Base-by-base conservation (phyloP, 2,329 filamentous ascomycete species). In the Aspergillus calidoustus region DNA sequence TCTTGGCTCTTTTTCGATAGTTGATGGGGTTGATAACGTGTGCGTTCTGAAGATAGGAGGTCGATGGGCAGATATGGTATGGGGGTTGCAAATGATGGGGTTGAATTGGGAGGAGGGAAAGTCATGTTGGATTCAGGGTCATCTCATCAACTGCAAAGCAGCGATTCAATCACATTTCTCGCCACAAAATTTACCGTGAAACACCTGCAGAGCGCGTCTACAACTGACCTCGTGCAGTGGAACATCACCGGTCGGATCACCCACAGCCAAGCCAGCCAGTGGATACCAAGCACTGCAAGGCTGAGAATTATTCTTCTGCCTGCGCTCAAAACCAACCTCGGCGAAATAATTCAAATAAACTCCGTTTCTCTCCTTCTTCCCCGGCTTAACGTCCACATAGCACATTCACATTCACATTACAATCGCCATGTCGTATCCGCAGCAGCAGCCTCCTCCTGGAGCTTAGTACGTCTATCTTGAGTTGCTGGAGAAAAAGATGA, bases 281-380 rank as follows among this genome's bases (percentile, higher is more conserved):
- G 54, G 47, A 25, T 43, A 23, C 47, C 22, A 48, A 51, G 38
- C 38, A 70, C 68, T 30, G 69, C 34, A 70, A 57, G 60, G 60
- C 60, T 76, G 64, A 31, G 9, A 30, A 57, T 57, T 49, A 67
- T 46, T 28, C 50, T 52, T 65, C 64, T 57, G 55, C 49, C 50
- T 63, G 55, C 30, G 30, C 17, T 46, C 22, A 1, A 15, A 28
- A 5, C n/a, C 22, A 22, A 22, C 28, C 13, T 30, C 11, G 5
- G 15, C 11, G 15, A 41, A 41, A 34, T 4, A 38, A 38, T 19
- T 30, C 13, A 57, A 44, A 57, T 43, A 44, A 44, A 57, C 31
- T 23, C 9, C 17, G 15, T 50, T 30, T 23, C 50, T 22, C 19
- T 19, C 52, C 11, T 41, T n/a, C 49, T 41, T 38, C 57, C 46